Evolutionary conservation across 345 rosid species (phyloP).

Genomic region (Diplotaxis tenuifolia): DNA sequence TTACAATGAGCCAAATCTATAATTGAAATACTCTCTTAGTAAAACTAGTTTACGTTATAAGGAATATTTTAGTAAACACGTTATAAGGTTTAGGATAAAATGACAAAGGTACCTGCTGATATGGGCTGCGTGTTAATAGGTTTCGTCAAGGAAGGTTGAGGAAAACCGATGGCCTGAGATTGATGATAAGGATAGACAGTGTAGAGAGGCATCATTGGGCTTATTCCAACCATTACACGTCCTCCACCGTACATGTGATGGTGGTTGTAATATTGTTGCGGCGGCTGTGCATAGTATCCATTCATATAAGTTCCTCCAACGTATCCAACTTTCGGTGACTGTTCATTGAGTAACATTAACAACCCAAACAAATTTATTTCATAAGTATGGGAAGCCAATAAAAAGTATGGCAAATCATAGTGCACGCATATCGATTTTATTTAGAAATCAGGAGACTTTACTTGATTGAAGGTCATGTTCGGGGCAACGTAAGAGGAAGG

Average conservation of each 20-base stretch:
- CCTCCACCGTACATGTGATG: conserved; percentile 42
- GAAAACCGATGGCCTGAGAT: conserved; percentile 73
- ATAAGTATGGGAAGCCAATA: too few relatives aligned
- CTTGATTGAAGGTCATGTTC: conserved; percentile 65
- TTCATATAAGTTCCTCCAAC: conserved; percentile 73
- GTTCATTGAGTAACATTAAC: conserved; percentile 11
- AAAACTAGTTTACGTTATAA: neutral
- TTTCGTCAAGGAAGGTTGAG: conserved; percentile 63
- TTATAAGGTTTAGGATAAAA: neutral
- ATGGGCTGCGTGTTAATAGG: conserved; percentile 45
- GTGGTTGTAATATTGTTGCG: conserved; percentile 28
- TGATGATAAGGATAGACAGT: conserved; percentile 72
- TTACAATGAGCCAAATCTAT: too few relatives aligned
- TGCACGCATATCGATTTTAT: neutral
- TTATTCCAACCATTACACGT: conserved; percentile 60
- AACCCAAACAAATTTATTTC: neutral
- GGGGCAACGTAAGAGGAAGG: conserved; percentile 66
- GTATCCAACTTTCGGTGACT: conserved; percentile 58
- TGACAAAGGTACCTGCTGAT: conserved; percentile 61
- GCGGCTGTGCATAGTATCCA: conserved; percentile 49
- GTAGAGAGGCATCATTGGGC: conserved; percentile 80
- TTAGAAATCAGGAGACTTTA: conserved; percentile 34
- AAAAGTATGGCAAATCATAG: too few relatives aligned
- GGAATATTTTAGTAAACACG: neutral
- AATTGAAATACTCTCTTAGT: neutral